Percentiles rank a stretch among this genome's conserved stretches.
These are phyloP conservation scores for Diaporthe aspalathi DNA, from an alignment of 2,329 filamentous ascomycete species.

Conservation along the genomic window DNA sequence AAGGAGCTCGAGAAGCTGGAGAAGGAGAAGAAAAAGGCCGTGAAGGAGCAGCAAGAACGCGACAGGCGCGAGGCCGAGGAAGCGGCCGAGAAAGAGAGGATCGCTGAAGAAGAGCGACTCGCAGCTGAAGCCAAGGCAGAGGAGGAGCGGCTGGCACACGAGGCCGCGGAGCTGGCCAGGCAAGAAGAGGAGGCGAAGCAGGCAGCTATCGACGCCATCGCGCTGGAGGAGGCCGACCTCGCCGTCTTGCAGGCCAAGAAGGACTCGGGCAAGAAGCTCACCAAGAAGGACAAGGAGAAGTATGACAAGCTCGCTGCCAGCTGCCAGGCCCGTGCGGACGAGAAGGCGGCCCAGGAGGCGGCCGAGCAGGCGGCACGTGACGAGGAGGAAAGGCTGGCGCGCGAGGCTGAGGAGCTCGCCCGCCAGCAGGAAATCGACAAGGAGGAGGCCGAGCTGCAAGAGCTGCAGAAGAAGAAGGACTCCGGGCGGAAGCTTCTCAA, in stretches of 20 bases:
- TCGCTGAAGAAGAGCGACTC: conserved; percentile 39
- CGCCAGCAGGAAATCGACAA: conserved; percentile 33
- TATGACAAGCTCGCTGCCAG: conserved; percentile 35
- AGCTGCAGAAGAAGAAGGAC: conserved; percentile 43
- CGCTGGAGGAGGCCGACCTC: conserved; percentile 38
- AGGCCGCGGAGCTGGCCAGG: conserved; percentile 36
- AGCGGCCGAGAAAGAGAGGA: conserved; percentile 33
- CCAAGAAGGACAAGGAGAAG: conserved; percentile 35
- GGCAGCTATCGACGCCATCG: conserved; percentile 36
- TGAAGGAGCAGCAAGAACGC: conserved; percentile 42
- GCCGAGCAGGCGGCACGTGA: conserved; percentile 37
- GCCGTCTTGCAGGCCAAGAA: conserved; percentile 38
- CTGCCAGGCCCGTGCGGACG: conserved; percentile 38
- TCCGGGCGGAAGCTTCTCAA: conserved; percentile 33
- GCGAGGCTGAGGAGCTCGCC: conserved; percentile 39
- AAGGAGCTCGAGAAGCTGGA: conserved; percentile 54
- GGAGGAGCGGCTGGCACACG: conserved; percentile 33
- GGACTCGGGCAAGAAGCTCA: conserved; percentile 35
- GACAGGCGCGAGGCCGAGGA: conserved; percentile 39
- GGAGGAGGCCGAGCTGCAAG: conserved; percentile 43
- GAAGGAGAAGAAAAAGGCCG: conserved; percentile 44
- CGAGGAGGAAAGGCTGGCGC: conserved; percentile 38
- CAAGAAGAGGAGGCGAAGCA: conserved; percentile 37
- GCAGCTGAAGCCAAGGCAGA: conserved; percentile 38
- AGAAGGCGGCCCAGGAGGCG: conserved; percentile 39